Conservation (phyloP, 768 basidiomycete species). For the Podaxis rugospora region DNA sequence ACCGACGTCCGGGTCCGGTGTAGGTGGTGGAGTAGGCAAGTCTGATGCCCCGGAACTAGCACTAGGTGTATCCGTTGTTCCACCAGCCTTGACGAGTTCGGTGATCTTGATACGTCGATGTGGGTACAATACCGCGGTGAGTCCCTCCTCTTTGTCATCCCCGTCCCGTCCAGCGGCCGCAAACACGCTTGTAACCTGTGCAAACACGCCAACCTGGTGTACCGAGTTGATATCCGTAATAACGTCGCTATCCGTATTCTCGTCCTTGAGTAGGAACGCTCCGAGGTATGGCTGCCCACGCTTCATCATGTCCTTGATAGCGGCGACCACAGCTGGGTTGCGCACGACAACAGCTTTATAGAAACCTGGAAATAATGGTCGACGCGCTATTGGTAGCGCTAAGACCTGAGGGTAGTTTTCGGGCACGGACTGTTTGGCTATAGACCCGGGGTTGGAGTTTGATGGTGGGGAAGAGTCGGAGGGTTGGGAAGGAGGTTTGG, state of each 20-base stretch:
- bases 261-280: constrained; percentile 94
- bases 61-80: constrained; percentile 18
- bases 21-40: not conserved
- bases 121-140: constrained; percentile 94
- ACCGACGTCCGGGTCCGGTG: constrained; percentile 27
- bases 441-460: constrained; percentile 40
- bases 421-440: constrained; percentile 84
- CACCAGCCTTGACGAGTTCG: constrained; percentile 73
- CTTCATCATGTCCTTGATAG: constrained; percentile 95
- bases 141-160: constrained; percentile 75
- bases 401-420: constrained; percentile 92
- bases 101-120: constrained; percentile 88
- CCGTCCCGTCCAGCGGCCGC: constrained; percentile 48
- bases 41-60: constrained; percentile 5
- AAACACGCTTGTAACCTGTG: constrained; percentile 94
- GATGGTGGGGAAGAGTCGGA: constrained; percentile 23
- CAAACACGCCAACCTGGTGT: constrained; percentile 92
- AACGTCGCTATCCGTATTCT: constrained; percentile 86
- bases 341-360: constrained; percentile 96
- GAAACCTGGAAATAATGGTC: constrained; percentile 95
- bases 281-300: constrained; percentile 97
- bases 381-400: constrained; percentile 90
- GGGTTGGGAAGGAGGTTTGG: constrained; percentile 18
- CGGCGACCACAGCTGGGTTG: constrained; percentile 86
- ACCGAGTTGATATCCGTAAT: constrained; percentile 87